Conservation (phyloP, 2,329 filamentous ascomycete species). For the Diaporthe vexans region DNA sequence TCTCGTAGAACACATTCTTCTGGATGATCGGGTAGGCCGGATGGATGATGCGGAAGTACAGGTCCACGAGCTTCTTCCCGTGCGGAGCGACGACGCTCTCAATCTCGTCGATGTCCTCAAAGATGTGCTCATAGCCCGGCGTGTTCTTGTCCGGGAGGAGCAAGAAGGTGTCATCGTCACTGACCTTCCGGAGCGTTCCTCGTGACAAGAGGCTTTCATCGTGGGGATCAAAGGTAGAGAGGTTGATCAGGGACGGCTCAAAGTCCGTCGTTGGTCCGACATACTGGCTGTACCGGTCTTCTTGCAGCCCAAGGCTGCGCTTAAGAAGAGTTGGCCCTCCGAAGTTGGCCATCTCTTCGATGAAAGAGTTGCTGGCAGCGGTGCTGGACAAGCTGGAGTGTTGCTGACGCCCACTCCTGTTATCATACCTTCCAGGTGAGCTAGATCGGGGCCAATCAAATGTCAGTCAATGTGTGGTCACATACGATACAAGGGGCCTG, state of each 20-base stretch:
- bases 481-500: conserved; percentile 21
- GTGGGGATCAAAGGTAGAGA: conserved; percentile 84
- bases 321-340: conserved; percentile 76
- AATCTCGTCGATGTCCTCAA: conserved; percentile 75
- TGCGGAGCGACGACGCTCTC: conserved; percentile 74
- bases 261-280: conserved; percentile 88
- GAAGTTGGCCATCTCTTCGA: conserved; percentile 80
- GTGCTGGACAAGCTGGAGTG: conserved; percentile 73
- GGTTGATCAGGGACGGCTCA: conserved; percentile 85
- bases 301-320: conserved; percentile 80
- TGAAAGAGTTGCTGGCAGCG: conserved; percentile 72
- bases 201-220: conserved; percentile 83
- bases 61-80: conserved; percentile 73
- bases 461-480: conserved; percentile 55
- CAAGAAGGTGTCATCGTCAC: conserved; percentile 83
- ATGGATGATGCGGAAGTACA: conserved; percentile 76
- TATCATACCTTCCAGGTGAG: conserved; percentile 69
- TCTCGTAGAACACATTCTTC: conserved; percentile 73
- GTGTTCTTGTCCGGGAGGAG: conserved; percentile 82
- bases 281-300: conserved; percentile 85
- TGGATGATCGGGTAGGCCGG: conserved; percentile 71
- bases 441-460: conserved; percentile 63
- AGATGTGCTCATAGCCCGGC: conserved; percentile 78
- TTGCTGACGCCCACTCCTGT: conserved; percentile 66
- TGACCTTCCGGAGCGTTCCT: conserved; percentile 80